Percentiles rank a stretch among this genome's conserved stretches.
These are phyloP conservation scores for Geranium brycei DNA, from an alignment of 345 rosid genomes.

Conservation along the genomic window DNA sequence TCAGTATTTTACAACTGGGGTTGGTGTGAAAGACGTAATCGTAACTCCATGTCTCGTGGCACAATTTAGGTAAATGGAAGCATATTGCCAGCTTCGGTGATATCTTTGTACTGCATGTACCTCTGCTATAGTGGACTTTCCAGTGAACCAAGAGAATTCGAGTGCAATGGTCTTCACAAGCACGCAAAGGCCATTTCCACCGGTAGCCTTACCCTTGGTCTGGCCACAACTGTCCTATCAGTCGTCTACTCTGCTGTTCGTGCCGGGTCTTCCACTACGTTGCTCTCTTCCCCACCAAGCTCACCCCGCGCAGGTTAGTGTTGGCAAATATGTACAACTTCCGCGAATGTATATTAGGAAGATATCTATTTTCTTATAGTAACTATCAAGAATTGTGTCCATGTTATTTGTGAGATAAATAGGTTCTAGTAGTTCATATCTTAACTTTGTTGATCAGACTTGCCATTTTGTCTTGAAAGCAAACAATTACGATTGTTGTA, in stretches of 20 bases:
- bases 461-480: no score
- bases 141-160: constrained; percentile 92
- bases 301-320: constrained; percentile 84
- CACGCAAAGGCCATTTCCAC: constrained; percentile 88
- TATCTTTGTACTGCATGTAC: constrained; percentile 87
- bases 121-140: constrained; percentile 94
- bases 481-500: no score
- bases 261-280: constrained; percentile 88
- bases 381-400: no score
- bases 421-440: no score
- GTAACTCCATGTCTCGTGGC: constrained; percentile 3
- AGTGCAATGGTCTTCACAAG: constrained; percentile 88
- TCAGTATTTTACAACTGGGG: neutral
- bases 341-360: no score
- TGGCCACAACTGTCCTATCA: constrained; percentile 77
- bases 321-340: neutral
- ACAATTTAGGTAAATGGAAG: constrained; percentile 71
- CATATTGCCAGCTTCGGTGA: constrained; percentile 87
- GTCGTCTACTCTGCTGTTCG: constrained; percentile 97
- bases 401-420: no score
- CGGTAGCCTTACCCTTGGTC: constrained; percentile 76
- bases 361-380: no score
- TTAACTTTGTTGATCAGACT: no score
- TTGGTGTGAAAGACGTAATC: neutral
- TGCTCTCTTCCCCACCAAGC: constrained; percentile 74